These are phyloP conservation scores for Macadamia tetraphylla DNA, from an alignment of 164 flowering plant genomes.

Conservation along the genomic window DNA sequence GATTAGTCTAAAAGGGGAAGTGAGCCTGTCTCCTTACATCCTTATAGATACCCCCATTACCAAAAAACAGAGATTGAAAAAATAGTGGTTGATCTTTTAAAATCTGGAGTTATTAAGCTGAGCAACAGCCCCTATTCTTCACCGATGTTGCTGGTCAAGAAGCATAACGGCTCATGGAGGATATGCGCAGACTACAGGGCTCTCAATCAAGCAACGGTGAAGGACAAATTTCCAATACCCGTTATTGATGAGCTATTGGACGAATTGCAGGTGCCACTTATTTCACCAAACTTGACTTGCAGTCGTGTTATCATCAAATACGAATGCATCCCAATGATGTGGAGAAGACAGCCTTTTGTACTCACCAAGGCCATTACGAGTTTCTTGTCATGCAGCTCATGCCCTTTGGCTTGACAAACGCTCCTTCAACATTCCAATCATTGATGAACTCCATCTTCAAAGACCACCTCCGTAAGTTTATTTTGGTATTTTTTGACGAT, in stretches of 20 bases:
- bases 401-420: not conserved
- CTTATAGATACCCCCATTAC: not conserved
- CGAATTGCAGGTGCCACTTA: not conserved
- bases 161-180: not conserved
- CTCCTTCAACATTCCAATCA: not conserved
- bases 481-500: not conserved
- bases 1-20: not conserved
- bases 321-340: not conserved
- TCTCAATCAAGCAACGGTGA: not conserved
- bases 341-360: not conserved
- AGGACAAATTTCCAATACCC: not conserved
- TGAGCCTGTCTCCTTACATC: not conserved
- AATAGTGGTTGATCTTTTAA: not conserved
- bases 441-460: not conserved
- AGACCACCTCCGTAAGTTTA: not conserved
- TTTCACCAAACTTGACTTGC: not conserved
- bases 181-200: not conserved
- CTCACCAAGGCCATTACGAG: not conserved
- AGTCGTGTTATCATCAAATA: not conserved
- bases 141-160: not conserved
- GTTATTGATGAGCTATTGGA: not conserved
- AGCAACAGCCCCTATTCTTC: not conserved
- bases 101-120: not conserved
- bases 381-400: not conserved
- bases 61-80: not conserved